Evolutionary conservation across 2,329 filamentous ascomycete species (phyloP).

Genomic region (Emmonsia crescens): DNA sequence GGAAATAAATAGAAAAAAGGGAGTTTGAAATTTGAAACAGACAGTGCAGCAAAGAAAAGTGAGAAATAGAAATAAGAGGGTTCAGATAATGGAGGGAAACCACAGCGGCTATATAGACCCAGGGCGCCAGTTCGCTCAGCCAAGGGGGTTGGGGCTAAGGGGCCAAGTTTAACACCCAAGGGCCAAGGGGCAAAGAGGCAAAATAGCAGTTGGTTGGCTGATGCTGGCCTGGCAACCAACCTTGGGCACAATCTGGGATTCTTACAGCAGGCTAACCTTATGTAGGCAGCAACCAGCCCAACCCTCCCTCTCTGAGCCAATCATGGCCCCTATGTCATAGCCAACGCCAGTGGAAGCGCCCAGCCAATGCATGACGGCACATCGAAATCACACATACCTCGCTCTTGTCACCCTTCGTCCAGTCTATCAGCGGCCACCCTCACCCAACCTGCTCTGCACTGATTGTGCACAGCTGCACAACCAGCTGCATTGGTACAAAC

Average conservation of each 20-base stretch:
- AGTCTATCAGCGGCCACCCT: neutral
- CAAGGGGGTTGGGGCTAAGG: neutral
- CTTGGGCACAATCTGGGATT: neutral
- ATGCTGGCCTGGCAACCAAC: neutral
- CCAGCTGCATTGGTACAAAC: neutral
- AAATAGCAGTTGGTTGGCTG: neutral
- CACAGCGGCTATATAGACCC: slow-evolving; percentile 5
- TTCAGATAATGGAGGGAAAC: neutral
- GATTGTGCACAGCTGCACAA: neutral
- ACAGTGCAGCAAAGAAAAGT: slow-evolving; percentile 3
- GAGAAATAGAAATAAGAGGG: neutral
- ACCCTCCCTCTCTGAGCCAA: neutral
- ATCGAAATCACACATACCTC: neutral
- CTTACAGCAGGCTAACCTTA: too few relatives aligned
- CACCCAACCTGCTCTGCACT: neutral
- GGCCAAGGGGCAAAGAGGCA: neutral
- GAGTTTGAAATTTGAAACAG: neutral
- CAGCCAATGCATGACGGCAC: neutral
- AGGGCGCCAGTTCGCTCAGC: neutral
- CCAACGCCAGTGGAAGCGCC: neutral
- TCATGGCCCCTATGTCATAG: neutral
- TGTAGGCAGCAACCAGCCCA: neutral
- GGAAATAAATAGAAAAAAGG: neutral
- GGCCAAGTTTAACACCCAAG: too few relatives aligned
- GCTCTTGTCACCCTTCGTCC: neutral